Evolutionary conservation across 2,329 filamentous ascomycete species (phyloP), one percentile per base, ranked within the genome.

Genomic region (Sordariomycetes sp.): DNA sequence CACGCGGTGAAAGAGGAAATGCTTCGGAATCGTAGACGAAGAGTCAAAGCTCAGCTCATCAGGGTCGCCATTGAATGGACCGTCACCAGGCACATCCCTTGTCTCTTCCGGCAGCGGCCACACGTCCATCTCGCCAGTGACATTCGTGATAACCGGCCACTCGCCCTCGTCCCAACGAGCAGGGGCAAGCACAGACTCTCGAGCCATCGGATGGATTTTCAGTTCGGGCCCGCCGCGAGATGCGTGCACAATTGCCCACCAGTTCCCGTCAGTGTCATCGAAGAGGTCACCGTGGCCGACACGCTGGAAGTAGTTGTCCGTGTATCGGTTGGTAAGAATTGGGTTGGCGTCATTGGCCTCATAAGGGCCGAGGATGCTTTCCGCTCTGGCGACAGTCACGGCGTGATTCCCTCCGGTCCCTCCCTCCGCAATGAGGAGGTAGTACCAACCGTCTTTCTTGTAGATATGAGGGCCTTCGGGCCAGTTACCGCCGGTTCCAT

Each of bases 1-100:
- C 10, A 64, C 68, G 5, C 75, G 61, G 59, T 72, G 75, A 55
- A 72, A 60, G 2, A 70, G 61, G 41, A 79, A 70, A 43, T 78
- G 68, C 1, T 57, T 55, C 4, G 73, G 72, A 0, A 78, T 48
- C 1, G 46, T 42, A 1, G 58, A 58, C 0, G 56, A 55, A 0
- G 61, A 55, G 6, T 51, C 41, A 45, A 77, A 77, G 18, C 63
- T 57, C 28, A 70, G 50, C 8, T 47, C 40, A 41, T 75, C 70
- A 3, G 57, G 55, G 10, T 57, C 57, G 8, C 51, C 46, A 36
- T 61, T 61, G 41, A 32, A 26, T 5, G 10, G 23, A 5, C 34
- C 34, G 15, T 36, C 30, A 18, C 34, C 34, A 14, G 15, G 21
- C 11, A 53, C 36, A 3, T 57, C 44, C 1, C 45, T 41, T 20